Percentiles rank a stretch among this genome's conserved stretches.
Evolutionary conservation across 164 flowering plant species (phyloP).

Genomic region (Buxus sempervirens): DNA sequence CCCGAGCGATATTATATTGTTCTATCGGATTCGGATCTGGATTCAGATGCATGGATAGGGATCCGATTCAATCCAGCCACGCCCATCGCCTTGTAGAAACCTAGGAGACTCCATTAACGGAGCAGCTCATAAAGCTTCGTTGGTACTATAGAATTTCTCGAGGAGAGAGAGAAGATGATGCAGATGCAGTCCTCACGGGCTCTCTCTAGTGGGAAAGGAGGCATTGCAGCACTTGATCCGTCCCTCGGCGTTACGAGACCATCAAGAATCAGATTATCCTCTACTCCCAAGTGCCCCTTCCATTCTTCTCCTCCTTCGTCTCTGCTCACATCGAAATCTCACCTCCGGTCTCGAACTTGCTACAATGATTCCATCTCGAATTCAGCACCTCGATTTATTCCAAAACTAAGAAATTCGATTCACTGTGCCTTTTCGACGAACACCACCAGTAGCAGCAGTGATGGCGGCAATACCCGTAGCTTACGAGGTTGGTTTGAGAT

Average conservation of each 20-base stretch:
- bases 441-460: conserved; percentile 10
- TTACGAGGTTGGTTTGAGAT: conserved; percentile 35
- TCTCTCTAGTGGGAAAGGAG: not conserved
- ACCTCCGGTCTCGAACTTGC: not conserved
- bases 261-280: not conserved
- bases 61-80: no score
- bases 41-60: no score
- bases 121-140: no score
- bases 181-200: conserved; percentile 11
- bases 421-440: conserved; percentile 41
- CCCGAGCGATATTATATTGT: no score
- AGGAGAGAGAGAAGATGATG: not conserved
- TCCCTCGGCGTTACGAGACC: not conserved
- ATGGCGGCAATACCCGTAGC: conserved; percentile 7
- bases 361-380: not conserved
- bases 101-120: no score
- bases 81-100: no score
- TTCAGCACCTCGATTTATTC: not conserved
- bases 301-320: not conserved
- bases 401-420: conserved; percentile 10
- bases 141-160: no score
- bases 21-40: no score
- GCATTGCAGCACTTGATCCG: not conserved
- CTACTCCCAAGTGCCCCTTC: not conserved
- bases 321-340: not conserved